Percentiles rank a stretch among this genome's conserved stretches.
phyloP scores from a whole-genome alignment of 805 yeast genomes.

The Teunomyces cretensis region DNA sequence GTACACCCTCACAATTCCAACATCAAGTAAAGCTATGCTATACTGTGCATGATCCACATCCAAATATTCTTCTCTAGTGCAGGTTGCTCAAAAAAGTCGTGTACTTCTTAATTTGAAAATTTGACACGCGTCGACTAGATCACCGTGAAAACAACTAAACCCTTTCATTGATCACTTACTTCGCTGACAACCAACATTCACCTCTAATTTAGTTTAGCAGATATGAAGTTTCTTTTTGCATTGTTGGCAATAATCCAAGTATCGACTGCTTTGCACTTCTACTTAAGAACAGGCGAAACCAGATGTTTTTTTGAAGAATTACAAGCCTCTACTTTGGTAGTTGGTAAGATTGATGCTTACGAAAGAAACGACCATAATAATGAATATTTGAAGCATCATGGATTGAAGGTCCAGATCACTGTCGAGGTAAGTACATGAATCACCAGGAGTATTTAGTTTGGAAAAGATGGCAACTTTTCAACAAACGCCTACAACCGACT shows the following conservation, averaged over 20 bases:
- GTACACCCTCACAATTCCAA: no score
- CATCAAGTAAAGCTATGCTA: no score
- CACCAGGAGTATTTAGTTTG: no score
- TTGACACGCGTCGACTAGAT: slow-evolving; percentile 10
- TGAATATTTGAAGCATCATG: slow-evolving; percentile 52
- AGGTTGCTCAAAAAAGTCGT: neutral
- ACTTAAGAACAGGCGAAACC: slow-evolving; percentile 70
- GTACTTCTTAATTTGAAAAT: slow-evolving; percentile 4
- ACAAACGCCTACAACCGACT: no score
- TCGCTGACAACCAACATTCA: neutral
- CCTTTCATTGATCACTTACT: neutral
- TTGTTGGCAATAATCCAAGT: slow-evolving; percentile 12
- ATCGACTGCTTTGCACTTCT: slow-evolving; percentile 66
- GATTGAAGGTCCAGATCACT: slow-evolving; percentile 62
- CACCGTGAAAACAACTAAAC: slow-evolving; percentile 2
- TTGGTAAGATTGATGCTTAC: slow-evolving; percentile 70
- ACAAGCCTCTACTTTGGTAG: slow-evolving; percentile 73
- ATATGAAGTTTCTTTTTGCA: slow-evolving; percentile 6
- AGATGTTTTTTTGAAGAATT: slow-evolving; percentile 85
- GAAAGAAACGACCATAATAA: slow-evolving; percentile 51
- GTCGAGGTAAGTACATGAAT: slow-evolving; percentile 59
- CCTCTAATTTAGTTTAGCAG: slow-evolving; percentile 3
- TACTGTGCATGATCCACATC: no score
- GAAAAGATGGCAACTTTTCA: no score
- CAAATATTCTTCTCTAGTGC: no score